These are phyloP conservation scores for Tolypocladium paradoxum DNA, from an alignment of 2,329 filamentous ascomycete genomes.

Conservation along the genomic window DNA sequence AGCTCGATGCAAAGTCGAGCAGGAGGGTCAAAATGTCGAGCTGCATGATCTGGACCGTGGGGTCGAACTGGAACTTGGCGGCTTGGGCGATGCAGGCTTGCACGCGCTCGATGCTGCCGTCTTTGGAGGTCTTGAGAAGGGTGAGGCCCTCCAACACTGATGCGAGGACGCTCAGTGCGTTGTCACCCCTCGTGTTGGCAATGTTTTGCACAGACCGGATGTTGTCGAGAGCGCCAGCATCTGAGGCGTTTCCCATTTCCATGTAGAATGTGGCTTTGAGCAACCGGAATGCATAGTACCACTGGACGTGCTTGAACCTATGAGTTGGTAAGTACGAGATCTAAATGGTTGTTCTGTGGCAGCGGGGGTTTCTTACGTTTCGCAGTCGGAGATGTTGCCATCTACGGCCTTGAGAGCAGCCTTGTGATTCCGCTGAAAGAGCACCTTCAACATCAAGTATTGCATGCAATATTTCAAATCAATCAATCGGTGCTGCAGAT, in stretches of 20 bases:
- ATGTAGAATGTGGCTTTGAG: conserved; percentile 60
- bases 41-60: conserved; percentile 52
- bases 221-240: conserved; percentile 56
- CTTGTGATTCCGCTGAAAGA: conserved; percentile 61
- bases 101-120: conserved; percentile 58
- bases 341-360: background rate
- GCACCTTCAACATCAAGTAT: conserved; percentile 58
- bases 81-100: conserved; percentile 66
- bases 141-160: conserved; percentile 60
- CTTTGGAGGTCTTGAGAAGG: conserved; percentile 51
- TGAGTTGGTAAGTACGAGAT: background rate
- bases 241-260: conserved; percentile 47
- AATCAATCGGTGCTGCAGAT: conserved; percentile 24
- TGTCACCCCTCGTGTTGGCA: conserved; percentile 50
- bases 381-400: conserved; percentile 55
- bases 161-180: conserved; percentile 53
- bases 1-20: conserved; percentile 58
- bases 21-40: conserved; percentile 55
- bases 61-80: conserved; percentile 58
- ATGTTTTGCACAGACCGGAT: conserved; percentile 51
- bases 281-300: conserved; percentile 69
- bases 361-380: conserved; percentile 36
- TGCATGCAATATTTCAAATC: conserved; percentile 72
- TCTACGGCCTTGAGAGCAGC: conserved; percentile 65
- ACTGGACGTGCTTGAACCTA: conserved; percentile 55